These are phyloP conservation scores for Eucalyptus albens DNA, from an alignment of 345 rosid genomes.

Conservation along the genomic window DNA sequence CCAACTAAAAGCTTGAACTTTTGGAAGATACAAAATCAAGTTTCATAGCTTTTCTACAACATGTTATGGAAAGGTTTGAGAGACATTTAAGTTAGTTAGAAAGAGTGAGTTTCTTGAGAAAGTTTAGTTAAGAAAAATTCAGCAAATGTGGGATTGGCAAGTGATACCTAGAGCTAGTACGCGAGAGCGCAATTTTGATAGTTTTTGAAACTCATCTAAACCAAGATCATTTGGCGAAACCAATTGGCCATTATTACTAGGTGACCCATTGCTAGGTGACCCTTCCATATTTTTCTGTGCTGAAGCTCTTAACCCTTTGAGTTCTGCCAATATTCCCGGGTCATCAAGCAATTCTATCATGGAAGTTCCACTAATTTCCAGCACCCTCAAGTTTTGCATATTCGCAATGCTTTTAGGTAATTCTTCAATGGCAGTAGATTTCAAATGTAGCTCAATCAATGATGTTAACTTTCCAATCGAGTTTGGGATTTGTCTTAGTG, in stretches of 20 bases:
- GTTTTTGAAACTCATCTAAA: neutral
- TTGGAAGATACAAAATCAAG: neutral
- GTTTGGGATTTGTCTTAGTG: too few relatives aligned
- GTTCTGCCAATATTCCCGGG: fast-evolving
- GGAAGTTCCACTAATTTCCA: neutral
- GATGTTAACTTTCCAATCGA: too few relatives aligned
- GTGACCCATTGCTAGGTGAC: too few relatives aligned
- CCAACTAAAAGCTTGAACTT: neutral
- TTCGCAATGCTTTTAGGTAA: neutral
- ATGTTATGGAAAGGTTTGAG: neutral
- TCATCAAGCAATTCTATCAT: neutral
- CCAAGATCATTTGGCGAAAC: neutral
- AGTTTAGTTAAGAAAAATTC: neutral
- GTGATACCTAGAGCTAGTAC: neutral
- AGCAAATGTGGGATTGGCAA: fast-evolving
- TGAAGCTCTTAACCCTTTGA: neutral
- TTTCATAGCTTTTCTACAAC: neutral
- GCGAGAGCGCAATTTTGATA: neutral
- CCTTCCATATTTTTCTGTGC: fast-evolving
- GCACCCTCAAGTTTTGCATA: neutral
- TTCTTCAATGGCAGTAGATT: too few relatives aligned
- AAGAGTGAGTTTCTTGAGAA: neutral
- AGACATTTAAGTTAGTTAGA: neutral
- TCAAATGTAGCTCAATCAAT: too few relatives aligned
- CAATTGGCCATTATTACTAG: neutral